Base-by-base conservation (phyloP, 305 asterid species). In the Fraxinus sp. region DNA sequence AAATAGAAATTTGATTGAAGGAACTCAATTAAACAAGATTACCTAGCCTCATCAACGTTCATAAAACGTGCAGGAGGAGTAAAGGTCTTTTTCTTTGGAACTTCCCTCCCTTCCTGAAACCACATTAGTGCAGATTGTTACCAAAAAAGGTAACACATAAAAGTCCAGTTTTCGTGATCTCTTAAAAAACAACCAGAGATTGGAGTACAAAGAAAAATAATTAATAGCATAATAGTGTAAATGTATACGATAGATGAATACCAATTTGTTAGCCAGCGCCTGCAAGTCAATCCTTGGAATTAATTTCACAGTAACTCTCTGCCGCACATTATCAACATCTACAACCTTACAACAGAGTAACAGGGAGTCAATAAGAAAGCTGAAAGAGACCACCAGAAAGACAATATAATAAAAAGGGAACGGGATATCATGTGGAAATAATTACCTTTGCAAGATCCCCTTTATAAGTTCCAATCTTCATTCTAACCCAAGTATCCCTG, bases 31-130 rank as follows among this genome's bases (percentile, higher is more conserved):
- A 71, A 14, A 52, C 80, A 85, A 36, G 57, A 52, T 73, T 87
- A 96, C 98, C 98, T 90, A 76, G 96, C 98, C 89, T 95, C 98
- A 77, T 93, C 97, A 43, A 93, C 91, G 89, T 93, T 95, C 98
- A 97, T 85, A 82, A 95, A 90, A 49, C 98, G 96, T 70, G 98
- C 97, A 39, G 98, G 97, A 20, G 98, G 94, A 16, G 91, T 91
- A 83, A 95, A 97, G 39, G 98, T 88, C 83, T 95, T 97, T 73
- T 90, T 93, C 94, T 95, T 95, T 43, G 92, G 97, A 83, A 91
- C 95, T 79, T 95, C 98, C 85, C 98, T 93, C 52, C 97, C 99
- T 87, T 97, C 99, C 99, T 97, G 89, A 74, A 90, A 80, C 80
- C 81, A 86, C 75, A 33, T 46, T 75, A 80, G 78, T 78, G 79